Evolutionary conservation across 768 basidiomycete species (phyloP).

Genomic region (Suillus luteus): DNA sequence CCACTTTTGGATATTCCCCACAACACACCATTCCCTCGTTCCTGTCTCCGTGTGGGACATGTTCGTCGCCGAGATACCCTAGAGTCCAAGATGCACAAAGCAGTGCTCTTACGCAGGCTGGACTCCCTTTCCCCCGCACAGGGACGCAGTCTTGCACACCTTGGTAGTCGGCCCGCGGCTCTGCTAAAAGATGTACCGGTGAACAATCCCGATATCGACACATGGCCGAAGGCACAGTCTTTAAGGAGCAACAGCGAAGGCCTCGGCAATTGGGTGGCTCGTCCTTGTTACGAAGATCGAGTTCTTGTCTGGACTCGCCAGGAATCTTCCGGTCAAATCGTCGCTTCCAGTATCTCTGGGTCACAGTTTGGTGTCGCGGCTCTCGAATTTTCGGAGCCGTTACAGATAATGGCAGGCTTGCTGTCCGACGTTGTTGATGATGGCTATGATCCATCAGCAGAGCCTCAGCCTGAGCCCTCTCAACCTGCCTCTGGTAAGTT

Average conservation of each 20-base stretch:
- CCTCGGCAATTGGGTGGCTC: conserved; percentile 66
- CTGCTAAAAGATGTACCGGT: conserved; percentile 28
- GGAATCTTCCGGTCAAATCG: conserved; percentile 39
- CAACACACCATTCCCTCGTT: conserved; percentile 52
- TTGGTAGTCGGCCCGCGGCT: conserved; percentile 38
- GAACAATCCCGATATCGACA: conserved; percentile 23
- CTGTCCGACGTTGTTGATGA: conserved; percentile 23
- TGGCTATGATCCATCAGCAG: conserved; percentile 23
- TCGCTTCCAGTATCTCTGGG: conserved; percentile 44
- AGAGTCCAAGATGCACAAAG: conserved; percentile 50
- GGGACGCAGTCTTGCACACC: conserved; percentile 45
- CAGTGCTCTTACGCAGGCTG: conserved; percentile 49
- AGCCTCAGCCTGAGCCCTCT: conserved; percentile 17
- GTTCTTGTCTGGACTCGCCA: conserved; percentile 53
- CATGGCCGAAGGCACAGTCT: conserved; percentile 15
- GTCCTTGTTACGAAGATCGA: conserved; percentile 79
- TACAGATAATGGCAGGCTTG: conserved; percentile 65
- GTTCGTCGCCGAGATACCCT: conserved; percentile 43
- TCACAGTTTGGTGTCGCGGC: conserved; percentile 62
- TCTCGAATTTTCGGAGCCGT: conserved; percentile 67
- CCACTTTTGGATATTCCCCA: conserved; percentile 49
- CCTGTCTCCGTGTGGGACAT: conserved; percentile 44
- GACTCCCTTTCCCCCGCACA: conserved; percentile 43
- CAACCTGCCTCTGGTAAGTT: conserved; percentile 24
- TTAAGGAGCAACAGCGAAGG: conserved; percentile 46